Base-by-base conservation (phyloP, 805 yeast genomes). In the Starmerella riodocensis region DNA sequence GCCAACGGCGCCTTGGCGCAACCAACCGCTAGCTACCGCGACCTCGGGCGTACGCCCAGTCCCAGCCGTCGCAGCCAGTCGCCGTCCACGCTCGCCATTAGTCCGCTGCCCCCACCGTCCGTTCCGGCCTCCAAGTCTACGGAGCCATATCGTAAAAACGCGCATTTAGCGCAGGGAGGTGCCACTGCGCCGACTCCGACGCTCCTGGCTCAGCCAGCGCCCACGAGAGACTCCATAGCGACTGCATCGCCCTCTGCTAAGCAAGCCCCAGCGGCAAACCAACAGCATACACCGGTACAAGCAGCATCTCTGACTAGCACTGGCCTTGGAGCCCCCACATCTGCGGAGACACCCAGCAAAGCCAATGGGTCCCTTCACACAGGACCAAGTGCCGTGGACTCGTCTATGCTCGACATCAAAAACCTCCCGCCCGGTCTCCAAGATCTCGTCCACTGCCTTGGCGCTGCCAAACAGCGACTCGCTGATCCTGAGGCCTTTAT, bases 401-500 rank as follows among this genome's bases (percentile, higher is more conserved):
- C 34, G 25, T n/a, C 33, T 8, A 21, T 19, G 13, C 17, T 32
- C 4, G 32, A 38, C 22, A 8, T 38, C n/a, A 18, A 32, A 5
- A 6, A 9, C 2, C 54, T 64, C 11, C 68, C 68, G 3, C 63
- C 64, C 4, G 68, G 67, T 0, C 50, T 63, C 19, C 65, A 59
- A 42, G 66, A 61, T 36, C 51, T 64, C 5, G 55, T 58, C 12
- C 44, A 53, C 22, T 56, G 65, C 6, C 56, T 63, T 24, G 63
- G 62, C 17, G 56, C 57, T 4, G 67, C 74, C 44, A 55, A 59
- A 55, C 52, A 52, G 25, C 61, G 79, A 31, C 56, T 73, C 27
- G 56, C 56, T 24, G 65, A 69, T 37, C 78, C 82, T 19, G 27
- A 34, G 6, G 65, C 73, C 21, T 65, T 76, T 14, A 33, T 46